phyloP scores from a whole-genome alignment of 2,329 filamentous ascomycete genomes.

The Aspergillus sp. region DNA sequence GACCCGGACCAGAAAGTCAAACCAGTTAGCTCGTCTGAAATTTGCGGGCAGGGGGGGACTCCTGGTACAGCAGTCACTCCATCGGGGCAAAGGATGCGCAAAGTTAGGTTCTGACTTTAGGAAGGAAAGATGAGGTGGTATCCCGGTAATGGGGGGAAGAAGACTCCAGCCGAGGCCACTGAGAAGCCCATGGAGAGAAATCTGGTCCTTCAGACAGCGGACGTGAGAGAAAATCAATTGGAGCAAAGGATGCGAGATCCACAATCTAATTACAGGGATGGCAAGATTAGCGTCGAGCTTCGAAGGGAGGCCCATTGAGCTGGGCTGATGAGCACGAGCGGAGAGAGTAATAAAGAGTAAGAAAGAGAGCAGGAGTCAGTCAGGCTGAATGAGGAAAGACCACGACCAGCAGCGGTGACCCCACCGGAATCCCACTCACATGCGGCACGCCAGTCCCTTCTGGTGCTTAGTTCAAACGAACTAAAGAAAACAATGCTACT shows the following conservation, averaged over 20 bases:
- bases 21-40: neutral
- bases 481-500: no score
- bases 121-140: neutral
- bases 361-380: neutral
- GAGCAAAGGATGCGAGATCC: neutral
- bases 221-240: neutral
- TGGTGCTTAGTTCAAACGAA: neutral
- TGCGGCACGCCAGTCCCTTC: neutral
- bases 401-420: neutral
- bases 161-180: neutral
- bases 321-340: neutral
- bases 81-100: neutral
- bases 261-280: neutral
- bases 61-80: neutral
- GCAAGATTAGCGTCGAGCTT: neutral
- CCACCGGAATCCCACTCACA: neutral
- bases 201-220: neutral
- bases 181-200: neutral
- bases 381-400: no score
- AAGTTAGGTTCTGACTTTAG: neutral
- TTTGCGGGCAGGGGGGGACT: neutral
- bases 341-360: neutral
- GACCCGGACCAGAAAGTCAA: constrained; percentile 2
- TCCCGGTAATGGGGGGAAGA: neutral
- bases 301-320: neutral